A percentile compares a stretch with the other conserved stretches of the same genome.
These are phyloP conservation scores for Solanum hybrid DNA, from an alignment of 305 asterid genomes.

Conservation along the genomic window DNA sequence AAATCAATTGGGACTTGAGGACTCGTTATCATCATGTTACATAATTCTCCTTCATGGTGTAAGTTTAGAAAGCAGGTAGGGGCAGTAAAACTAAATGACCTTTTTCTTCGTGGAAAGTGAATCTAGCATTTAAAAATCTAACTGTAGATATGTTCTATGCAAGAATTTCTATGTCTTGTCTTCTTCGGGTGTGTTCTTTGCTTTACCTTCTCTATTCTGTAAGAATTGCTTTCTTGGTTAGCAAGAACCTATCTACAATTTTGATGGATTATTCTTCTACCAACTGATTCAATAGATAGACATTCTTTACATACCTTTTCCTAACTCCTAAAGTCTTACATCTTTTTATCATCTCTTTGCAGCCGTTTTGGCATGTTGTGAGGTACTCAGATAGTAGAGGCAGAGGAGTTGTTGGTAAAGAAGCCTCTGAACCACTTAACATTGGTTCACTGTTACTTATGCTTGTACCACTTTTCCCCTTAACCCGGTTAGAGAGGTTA, in stretches of 20 bases:
- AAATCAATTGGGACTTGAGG: background rate
- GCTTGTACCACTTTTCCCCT: background rate
- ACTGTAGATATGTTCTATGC: background rate
- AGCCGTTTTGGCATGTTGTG: constrained; percentile 97
- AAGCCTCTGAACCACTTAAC: constrained; percentile 15
- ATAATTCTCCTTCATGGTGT: background rate
- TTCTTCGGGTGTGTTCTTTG: background rate
- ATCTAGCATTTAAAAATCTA: background rate
- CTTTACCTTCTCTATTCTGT: background rate
- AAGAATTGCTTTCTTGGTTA: background rate
- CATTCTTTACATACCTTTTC: background rate
- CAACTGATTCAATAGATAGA: background rate
- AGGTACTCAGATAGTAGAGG: constrained; percentile 60
- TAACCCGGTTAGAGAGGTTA: background rate
- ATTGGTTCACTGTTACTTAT: background rate
- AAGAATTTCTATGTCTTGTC: background rate
- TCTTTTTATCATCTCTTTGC: constrained; percentile 23
- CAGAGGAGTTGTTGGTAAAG: constrained; percentile 96
- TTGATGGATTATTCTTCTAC: background rate
- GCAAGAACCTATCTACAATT: background rate
- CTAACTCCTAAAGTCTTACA: background rate
- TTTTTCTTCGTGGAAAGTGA: background rate
- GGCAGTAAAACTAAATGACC: background rate
- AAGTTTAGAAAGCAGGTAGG: background rate
- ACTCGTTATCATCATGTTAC: background rate